phyloP scores from a whole-genome alignment of 2,329 filamentous ascomycete genomes.

The Aspergillus melleus region DNA sequence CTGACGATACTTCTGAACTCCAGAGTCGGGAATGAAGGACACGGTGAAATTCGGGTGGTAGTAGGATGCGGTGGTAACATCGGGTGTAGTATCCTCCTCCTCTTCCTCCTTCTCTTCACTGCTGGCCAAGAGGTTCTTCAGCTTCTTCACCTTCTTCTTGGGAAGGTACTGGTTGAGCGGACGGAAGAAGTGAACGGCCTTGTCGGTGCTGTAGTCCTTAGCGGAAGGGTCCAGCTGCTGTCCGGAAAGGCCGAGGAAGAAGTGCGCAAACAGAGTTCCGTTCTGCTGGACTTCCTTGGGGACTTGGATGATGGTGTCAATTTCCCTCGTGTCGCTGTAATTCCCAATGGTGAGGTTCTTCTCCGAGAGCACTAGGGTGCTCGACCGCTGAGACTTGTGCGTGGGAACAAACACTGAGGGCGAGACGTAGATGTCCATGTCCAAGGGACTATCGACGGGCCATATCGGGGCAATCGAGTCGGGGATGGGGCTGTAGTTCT shows the following conservation, averaged over 20 bases:
- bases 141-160: slow-evolving; percentile 88
- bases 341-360: slow-evolving; percentile 77
- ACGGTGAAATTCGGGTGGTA: slow-evolving; percentile 95
- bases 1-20: slow-evolving; percentile 64
- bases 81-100: slow-evolving; percentile 56
- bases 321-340: slow-evolving; percentile 72
- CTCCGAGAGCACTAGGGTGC: slow-evolving; percentile 75
- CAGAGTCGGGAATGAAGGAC: slow-evolving; percentile 79
- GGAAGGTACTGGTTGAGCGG: slow-evolving; percentile 86
- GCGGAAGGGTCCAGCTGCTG: slow-evolving; percentile 73
- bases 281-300: slow-evolving; percentile 83
- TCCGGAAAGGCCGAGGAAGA: slow-evolving; percentile 79
- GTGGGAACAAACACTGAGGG: slow-evolving; percentile 66
- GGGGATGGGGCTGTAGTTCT: slow-evolving; percentile 53
- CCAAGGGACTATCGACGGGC: slow-evolving; percentile 74
- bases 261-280: slow-evolving; percentile 91
- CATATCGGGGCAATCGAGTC: slow-evolving; percentile 83
- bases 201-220: slow-evolving; percentile 69
- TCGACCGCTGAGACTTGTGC: slow-evolving; percentile 64
- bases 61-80: slow-evolving; percentile 76
- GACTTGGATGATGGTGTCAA: slow-evolving; percentile 75
- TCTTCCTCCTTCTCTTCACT: slow-evolving; percentile 51
- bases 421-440: slow-evolving; percentile 83
- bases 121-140: slow-evolving; percentile 73
- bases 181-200: slow-evolving; percentile 79